These are phyloP conservation scores for Saccharomycopsis phalli DNA, from an alignment of 1,139 yeast genomes.

Conservation along the genomic window DNA sequence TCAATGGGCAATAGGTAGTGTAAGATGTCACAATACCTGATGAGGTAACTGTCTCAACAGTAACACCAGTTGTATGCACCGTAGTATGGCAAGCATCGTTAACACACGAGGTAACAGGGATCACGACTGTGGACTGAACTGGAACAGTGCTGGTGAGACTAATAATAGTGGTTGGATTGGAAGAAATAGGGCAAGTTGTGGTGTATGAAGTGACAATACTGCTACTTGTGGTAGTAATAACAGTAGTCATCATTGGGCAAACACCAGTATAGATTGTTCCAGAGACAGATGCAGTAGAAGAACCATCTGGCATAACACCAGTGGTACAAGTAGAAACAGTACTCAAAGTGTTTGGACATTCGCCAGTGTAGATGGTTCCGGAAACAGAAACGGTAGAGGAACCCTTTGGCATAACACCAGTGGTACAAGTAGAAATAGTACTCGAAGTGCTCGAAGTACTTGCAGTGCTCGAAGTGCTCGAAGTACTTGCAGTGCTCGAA, in stretches of 20 bases:
- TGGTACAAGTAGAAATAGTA: conserved; percentile 2
- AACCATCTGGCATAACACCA: background rate
- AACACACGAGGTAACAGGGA: conserved; percentile 6
- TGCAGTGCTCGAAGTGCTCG: background rate
- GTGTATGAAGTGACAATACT: conserved; percentile 23
- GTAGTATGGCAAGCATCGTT: conserved; percentile 1
- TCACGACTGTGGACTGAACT: conserved; percentile 4
- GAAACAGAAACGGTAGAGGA: background rate
- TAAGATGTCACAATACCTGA: conserved; percentile 26
- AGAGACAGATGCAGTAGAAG: conserved; percentile 1
- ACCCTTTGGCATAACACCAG: background rate
- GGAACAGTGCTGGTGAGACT: conserved; percentile 23
- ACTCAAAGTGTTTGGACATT: background rate
- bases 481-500: background rate
- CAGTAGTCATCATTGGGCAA: background rate
- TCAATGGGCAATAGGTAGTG: conserved; percentile 31
- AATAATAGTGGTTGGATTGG: conserved; percentile 40
- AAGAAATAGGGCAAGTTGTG: conserved; percentile 36
- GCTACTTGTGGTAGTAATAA: background rate
- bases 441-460: conserved; percentile 6
- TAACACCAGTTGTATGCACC: conserved; percentile 4
- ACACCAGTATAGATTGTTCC: background rate
- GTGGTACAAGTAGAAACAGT: background rate
- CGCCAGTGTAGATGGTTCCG: conserved; percentile 10
- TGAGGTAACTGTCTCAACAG: conserved; percentile 24